These are phyloP conservation scores for Fusarium tricinctum DNA, from an alignment of 2,329 filamentous ascomycete genomes.

Conservation along the genomic window DNA sequence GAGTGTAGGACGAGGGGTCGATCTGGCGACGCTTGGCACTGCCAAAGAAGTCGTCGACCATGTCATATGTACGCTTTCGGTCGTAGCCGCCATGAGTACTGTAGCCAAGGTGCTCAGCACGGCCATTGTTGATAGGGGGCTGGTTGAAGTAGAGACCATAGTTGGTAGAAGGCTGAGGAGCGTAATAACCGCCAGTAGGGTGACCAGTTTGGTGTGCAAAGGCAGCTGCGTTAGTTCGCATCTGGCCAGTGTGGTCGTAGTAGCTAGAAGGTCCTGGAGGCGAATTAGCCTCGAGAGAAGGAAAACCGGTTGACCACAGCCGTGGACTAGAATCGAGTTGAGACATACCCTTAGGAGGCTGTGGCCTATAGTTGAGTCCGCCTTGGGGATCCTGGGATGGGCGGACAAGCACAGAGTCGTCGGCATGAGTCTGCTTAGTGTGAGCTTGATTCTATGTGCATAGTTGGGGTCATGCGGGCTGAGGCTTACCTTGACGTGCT, in stretches of 20 bases:
- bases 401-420: slow-evolving; percentile 83
- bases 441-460: slow-evolving; percentile 38
- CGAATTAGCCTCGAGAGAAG: slow-evolving; percentile 59
- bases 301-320: slow-evolving; percentile 42
- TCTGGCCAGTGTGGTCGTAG: slow-evolving; percentile 75
- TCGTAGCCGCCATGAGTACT: slow-evolving; percentile 71
- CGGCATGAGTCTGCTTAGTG: slow-evolving; percentile 80
- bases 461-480: not conserved
- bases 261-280: slow-evolving; percentile 68
- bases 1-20: slow-evolving; percentile 88
- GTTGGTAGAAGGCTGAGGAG: slow-evolving; percentile 66
- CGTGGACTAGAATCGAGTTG: slow-evolving; percentile 33
- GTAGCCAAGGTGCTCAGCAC: slow-evolving; percentile 74
- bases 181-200: slow-evolving; percentile 68
- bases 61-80: slow-evolving; percentile 88
- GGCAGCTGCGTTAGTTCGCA: slow-evolving; percentile 68
- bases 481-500: slow-evolving; percentile 85
- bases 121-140: slow-evolving; percentile 68
- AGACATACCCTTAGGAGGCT: slow-evolving; percentile 66
- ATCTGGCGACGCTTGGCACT: slow-evolving; percentile 92
- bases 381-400: slow-evolving; percentile 66
- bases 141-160: slow-evolving; percentile 85
- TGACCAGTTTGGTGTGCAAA: slow-evolving; percentile 71
- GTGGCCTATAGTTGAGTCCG: slow-evolving; percentile 69
- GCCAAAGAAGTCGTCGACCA: slow-evolving; percentile 93